Evolutionary conservation across 441 rosid species (phyloP).

Genomic region (Lepidium campestre): DNA sequence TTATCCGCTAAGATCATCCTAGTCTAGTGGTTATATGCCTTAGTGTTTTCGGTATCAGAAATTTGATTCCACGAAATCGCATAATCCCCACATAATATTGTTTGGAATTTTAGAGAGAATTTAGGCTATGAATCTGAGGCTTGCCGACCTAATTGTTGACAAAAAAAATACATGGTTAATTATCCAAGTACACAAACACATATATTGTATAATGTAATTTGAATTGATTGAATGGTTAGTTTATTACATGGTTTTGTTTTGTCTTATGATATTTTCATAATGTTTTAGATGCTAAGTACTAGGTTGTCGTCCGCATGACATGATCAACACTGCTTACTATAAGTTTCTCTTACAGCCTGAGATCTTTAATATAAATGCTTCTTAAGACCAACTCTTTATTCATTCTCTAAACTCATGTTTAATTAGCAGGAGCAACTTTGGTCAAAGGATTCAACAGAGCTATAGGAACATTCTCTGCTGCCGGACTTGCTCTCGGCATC

Average conservation of each 20-base stretch:
- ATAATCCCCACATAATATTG: no score
- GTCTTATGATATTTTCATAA: background rate
- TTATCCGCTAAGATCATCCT: no score
- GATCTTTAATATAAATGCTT: background rate
- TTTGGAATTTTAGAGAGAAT: no score
- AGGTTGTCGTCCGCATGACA: background rate
- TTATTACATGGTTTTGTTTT: background rate
- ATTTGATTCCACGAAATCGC: no score
- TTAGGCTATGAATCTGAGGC: no score
- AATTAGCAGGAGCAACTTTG: conserved; percentile 39
- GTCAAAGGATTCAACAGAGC: conserved; percentile 89
- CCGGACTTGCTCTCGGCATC: conserved; percentile 71
- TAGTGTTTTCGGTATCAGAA: no score
- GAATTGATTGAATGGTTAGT: background rate
- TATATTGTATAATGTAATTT: background rate
- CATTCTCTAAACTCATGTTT: background rate
- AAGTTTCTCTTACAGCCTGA: background rate
- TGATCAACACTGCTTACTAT: no score
- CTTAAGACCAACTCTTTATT: background rate
- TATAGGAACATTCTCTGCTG: conserved; percentile 80
- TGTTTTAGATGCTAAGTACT: background rate
- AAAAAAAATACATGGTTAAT: background rate
- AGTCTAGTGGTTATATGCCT: no score
- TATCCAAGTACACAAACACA: background rate
- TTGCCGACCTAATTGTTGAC: no score